Base-by-base conservation (phyloP, 805 yeast species). In the Tetrapisispora taiwanensis region DNA sequence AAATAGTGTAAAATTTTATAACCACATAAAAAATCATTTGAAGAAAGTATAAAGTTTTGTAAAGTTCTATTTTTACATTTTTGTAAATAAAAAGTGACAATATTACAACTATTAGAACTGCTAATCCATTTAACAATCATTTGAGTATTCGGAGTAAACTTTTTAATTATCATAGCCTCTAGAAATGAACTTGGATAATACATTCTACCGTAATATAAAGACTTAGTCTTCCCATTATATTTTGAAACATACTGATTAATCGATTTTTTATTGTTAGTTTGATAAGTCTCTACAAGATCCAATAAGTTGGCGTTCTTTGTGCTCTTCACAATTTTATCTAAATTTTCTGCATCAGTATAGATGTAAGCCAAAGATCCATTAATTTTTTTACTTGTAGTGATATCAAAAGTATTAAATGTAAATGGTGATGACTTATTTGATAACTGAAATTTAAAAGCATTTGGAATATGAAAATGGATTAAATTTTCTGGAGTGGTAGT, bases 301-400 rank as follows among this genome's bases (percentile, higher is more conserved):
- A 81, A 86, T 15, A 87, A 67, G 3, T 78, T 71, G 1, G 83
- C 64, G 10, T 69, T 65, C 12, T 63, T 66, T 0, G 89, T 57
- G 38, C 46, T 69, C 1, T 76, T 74, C 28, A 69, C 59, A 7
- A 82, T 74, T 39, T 70, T 66, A 7, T 62, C 63, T 37, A 86
- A 63, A 1, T 80, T 76, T 0, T 70, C 63, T 0, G 90, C 77
- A 14, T 55, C 55, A 6, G 88, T 73, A 64, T 84, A 88, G 10
- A 88, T 58, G 58, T 90, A 90, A 0, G 95, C 79, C 26, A 90
- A 56, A 0, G 95, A 82, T 1, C 97, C 97, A 52, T 81, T 79
- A 34, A 92, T 74, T 2, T 73, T 63, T 30, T 76, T 79, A 30
- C 72, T 60, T 2, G 57, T 47, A 31, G 84, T 73, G 13, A 90